A percentile compares a stretch with the other conserved stretches of the same genome.
phyloP scores from a whole-genome alignment of 164 flowering plant species.

The Piper longum region DNA sequence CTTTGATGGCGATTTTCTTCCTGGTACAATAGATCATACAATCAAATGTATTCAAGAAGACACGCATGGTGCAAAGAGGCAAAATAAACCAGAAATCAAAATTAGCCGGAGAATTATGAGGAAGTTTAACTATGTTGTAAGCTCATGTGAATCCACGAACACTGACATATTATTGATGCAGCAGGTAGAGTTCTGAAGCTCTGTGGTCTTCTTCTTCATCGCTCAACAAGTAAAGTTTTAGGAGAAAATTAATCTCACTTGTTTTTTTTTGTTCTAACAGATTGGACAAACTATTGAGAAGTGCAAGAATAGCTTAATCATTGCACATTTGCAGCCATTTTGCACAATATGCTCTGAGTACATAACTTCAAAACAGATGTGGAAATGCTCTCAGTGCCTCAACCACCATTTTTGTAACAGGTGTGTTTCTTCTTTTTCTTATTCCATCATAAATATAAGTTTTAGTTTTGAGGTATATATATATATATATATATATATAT shows the following conservation, averaged over 20 bases:
- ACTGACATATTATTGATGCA: background rate
- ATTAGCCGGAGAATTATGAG: slow-evolving; percentile 11
- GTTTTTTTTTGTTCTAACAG: background rate
- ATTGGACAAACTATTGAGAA: background rate
- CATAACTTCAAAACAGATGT: background rate
- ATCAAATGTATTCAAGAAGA: slow-evolving; percentile 13
- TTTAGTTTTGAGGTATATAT: too few species aligned
- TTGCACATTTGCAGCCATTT: background rate
- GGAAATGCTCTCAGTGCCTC: background rate
- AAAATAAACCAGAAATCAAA: slow-evolving; percentile 11
- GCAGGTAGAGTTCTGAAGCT: background rate
- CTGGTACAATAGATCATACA: slow-evolving; percentile 30
- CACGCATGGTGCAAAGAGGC: slow-evolving; percentile 13
- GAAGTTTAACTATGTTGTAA: slow-evolving; percentile 6
- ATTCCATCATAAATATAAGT: background rate
- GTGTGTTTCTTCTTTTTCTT: background rate
- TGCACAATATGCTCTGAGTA: background rate
- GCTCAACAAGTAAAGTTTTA: too few species aligned
- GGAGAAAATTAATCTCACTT: background rate
- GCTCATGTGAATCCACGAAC: slow-evolving; percentile 2
- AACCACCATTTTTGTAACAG: background rate
- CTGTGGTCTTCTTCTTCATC: too few species aligned
- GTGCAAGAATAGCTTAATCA: background rate
- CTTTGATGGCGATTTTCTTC: slow-evolving; percentile 63
- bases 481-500: too few species aligned